Base-by-base conservation (phyloP, 1,284 basidiomycete species). In the Ceratobasidium papillatum region DNA sequence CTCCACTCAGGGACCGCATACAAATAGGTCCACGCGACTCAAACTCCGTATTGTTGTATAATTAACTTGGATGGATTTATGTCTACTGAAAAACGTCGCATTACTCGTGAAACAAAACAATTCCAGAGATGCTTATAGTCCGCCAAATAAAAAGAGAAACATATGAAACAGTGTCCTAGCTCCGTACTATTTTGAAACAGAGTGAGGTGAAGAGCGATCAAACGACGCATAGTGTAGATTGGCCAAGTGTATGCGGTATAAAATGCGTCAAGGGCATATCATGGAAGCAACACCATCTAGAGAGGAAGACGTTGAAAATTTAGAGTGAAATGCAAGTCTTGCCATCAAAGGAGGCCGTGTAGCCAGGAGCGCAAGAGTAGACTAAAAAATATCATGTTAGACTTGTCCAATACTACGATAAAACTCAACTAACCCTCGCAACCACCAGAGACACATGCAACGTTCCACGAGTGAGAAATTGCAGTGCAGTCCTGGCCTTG, bases 401-500 rank as follows among this genome's bases (percentile, higher is more conserved):
- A n/a, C n/a, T n/a, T 3, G 4, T n/a, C 17, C 63, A 56, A 52
- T 19, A 34, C 1, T 74, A 77, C 51, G 12, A 9, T 54, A 69
- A 32, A 61, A 52, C 49, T 41, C 59, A 9, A 36, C 56, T 77
- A 77, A 90, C 90, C 86, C 66, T 82, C 80, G 82, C 90, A 92
- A 75, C 80, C 78, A 56, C 89, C 88, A 72, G 80, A 79, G 65
- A 88, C 85, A 81, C 93, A 94, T 19, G 87, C 89, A 74, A 93
- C 91, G 76, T 89, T 89, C 84, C 87, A 86, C 27, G 86, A 88
- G 77, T 89, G 86, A 49, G 83, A 78, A 77, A 94, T 91, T 41
- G 85, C 81, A 38, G 88, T 89, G 83, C 92, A 94, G 81, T 94
- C 90, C 79, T 87, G 83, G 38, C 93, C 93, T 66, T 85, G 80